These are phyloP conservation scores for Encephalitozoon romaleae DNA, from an alignment of 371 early-diverging fungal species.

Conservation along the genomic window DNA sequence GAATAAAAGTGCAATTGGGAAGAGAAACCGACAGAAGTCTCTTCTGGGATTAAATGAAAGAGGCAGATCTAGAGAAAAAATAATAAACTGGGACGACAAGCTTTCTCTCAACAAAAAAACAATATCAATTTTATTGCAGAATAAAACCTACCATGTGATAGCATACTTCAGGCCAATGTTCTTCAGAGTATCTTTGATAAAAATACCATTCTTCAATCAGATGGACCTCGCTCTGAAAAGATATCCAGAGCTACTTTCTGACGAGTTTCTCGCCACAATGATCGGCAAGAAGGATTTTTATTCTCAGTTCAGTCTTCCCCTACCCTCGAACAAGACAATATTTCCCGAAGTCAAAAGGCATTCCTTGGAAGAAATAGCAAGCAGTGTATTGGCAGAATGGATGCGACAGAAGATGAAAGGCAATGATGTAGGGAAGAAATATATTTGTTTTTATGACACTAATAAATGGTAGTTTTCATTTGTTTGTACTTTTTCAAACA, in stretches of 20 bases:
- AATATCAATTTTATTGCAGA: slow-evolving; percentile 35
- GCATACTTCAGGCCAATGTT: slow-evolving; percentile 56
- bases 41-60: slow-evolving; percentile 7
- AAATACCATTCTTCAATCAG: slow-evolving; percentile 32
- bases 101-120: slow-evolving; percentile 56
- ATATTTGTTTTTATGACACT: background rate
- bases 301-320: background rate
- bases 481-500: background rate
- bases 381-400: slow-evolving; percentile 27
- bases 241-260: slow-evolving; percentile 24
- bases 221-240: slow-evolving; percentile 15
- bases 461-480: background rate
- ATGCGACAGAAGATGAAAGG: background rate
- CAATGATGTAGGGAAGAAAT: background rate
- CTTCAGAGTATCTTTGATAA: slow-evolving; percentile 15
- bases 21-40: slow-evolving; percentile 13
- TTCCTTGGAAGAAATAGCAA: slow-evolving; percentile 39
- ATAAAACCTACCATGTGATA: slow-evolving; percentile 55
- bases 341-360: slow-evolving; percentile 7
- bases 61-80: background rate
- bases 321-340: background rate
- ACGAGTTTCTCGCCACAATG: slow-evolving; percentile 7
- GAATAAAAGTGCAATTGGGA: slow-evolving; percentile 44
- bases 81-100: slow-evolving; percentile 38
- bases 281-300: background rate